phyloP scores from a whole-genome alignment of 2,329 filamentous ascomycete species.

The Aspergillus unguis region DNA sequence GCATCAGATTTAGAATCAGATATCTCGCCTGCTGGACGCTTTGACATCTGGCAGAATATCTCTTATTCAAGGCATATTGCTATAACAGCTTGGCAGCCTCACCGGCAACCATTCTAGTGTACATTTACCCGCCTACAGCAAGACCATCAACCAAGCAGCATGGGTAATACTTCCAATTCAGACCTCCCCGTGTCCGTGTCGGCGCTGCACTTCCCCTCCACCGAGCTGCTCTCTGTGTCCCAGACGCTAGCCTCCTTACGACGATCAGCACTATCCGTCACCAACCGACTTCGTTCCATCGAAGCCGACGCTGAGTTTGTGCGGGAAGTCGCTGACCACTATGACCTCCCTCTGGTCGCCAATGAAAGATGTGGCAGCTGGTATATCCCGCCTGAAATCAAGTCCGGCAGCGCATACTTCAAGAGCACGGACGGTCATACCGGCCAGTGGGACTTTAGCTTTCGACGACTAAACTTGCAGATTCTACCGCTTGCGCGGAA shows the following conservation, averaged over 20 bases:
- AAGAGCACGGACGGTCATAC: constrained; percentile 97
- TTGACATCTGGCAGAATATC: constrained; percentile 4
- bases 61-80: not conserved
- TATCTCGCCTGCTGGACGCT: not conserved
- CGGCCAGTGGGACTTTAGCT: constrained; percentile 86
- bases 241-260: constrained; percentile 69
- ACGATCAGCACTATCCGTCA: constrained; percentile 70
- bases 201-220: constrained; percentile 53
- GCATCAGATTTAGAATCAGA: not conserved
- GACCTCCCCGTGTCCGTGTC: constrained; percentile 36
- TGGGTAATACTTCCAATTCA: constrained; percentile 25
- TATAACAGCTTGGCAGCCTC: not conserved
- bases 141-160: constrained; percentile 15
- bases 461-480: constrained; percentile 78
- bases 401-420: constrained; percentile 80
- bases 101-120: no score
- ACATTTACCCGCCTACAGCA: not conserved
- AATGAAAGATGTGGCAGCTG: constrained; percentile 96
- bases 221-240: constrained; percentile 61
- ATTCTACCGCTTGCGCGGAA: constrained; percentile 65
- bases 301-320: constrained; percentile 74
- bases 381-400: constrained; percentile 70
- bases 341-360: constrained; percentile 69
- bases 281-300: constrained; percentile 80
- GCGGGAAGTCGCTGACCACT: constrained; percentile 48